Evolutionary conservation across 148 eudicot species (phyloP).

Genomic region (Silene conica): DNA sequence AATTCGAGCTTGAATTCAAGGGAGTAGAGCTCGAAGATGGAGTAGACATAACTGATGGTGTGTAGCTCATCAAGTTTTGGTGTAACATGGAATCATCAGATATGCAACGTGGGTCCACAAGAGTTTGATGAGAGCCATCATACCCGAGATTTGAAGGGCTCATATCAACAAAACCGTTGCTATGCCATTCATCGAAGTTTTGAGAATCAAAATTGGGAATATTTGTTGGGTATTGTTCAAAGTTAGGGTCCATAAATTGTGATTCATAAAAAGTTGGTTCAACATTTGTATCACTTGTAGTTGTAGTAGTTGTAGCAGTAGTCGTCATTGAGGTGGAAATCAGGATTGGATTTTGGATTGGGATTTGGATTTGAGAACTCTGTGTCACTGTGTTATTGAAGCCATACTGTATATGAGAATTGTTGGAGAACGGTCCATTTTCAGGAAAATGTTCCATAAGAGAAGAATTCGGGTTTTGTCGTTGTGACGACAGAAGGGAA

Average conservation of each 20-base stretch:
- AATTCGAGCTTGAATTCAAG: slow-evolving; percentile 49
- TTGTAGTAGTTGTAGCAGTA: slow-evolving; percentile 15
- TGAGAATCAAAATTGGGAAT: slow-evolving; percentile 30
- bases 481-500: slow-evolving; percentile 46
- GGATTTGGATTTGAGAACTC: slow-evolving; percentile 36
- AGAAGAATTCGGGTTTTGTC: slow-evolving; percentile 35
- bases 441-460: slow-evolving; percentile 30
- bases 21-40: slow-evolving; percentile 68
- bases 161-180: slow-evolving; percentile 26
- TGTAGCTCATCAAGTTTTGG: slow-evolving; percentile 37
- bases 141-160: slow-evolving; percentile 31
- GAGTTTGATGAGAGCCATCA: slow-evolving; percentile 28
- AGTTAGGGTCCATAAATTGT: slow-evolving; percentile 45
- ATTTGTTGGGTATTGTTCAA: slow-evolving; percentile 37
- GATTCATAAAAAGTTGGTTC: slow-evolving; percentile 36
- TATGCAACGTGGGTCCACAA: slow-evolving; percentile 29
- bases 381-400: slow-evolving; percentile 26
- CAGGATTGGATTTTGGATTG: slow-evolving; percentile 32
- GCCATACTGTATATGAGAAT: slow-evolving; percentile 30
- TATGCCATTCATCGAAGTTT: slow-evolving; percentile 47
- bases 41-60: slow-evolving; percentile 58
- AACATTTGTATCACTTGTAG: slow-evolving; percentile 11
- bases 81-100: slow-evolving; percentile 34
- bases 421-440: slow-evolving; percentile 20
- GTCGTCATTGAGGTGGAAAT: neutral